Evolutionary conservation across 495 filamentous ascomycete species (phyloP).

Genomic region (Neurospora sp.): DNA sequence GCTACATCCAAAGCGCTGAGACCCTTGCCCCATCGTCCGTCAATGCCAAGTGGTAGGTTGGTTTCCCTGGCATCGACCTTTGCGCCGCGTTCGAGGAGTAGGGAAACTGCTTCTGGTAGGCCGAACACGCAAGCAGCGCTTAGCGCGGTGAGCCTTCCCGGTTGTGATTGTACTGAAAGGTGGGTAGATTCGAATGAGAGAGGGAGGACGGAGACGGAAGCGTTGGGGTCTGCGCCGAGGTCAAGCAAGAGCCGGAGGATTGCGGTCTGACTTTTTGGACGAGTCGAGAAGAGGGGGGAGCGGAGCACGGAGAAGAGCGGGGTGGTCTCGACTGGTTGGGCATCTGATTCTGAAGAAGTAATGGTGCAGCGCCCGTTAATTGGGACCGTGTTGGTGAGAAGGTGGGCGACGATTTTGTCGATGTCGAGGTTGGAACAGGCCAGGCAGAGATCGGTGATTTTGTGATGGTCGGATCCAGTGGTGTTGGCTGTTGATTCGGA

Average conservation of each 20-base stretch:
- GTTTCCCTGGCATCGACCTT: conserved; percentile 1
- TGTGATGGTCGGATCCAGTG: not conserved
- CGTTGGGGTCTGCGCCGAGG: conserved; percentile 14
- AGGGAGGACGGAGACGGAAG: not conserved
- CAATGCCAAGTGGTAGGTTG: not conserved
- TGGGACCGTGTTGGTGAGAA: not conserved
- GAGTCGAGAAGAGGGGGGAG: not conserved
- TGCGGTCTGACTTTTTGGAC: conserved; percentile 7
- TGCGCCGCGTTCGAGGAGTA: conserved; percentile 10
- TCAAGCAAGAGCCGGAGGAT: conserved; percentile 15
- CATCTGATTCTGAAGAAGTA: not conserved
- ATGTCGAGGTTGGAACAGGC: conserved; percentile 14
- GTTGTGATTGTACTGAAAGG: not conserved
- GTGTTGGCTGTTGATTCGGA: not conserved
- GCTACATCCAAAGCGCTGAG: conserved; percentile 15
- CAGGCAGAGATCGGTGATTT: conserved; percentile 11
- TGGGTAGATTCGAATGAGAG: not conserved
- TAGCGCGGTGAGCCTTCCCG: not conserved
- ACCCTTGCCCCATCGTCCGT: not conserved
- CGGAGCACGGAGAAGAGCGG: not conserved
- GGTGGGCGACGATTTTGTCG: conserved; percentile 7
- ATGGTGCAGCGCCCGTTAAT: conserved; percentile 4
- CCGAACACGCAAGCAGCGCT: conserved; percentile 4
- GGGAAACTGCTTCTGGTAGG: conserved; percentile 1
- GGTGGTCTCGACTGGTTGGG: not conserved